Conservation (phyloP, 2,329 filamentous ascomycete genomes). For the Sporothrix luriei region DNA sequence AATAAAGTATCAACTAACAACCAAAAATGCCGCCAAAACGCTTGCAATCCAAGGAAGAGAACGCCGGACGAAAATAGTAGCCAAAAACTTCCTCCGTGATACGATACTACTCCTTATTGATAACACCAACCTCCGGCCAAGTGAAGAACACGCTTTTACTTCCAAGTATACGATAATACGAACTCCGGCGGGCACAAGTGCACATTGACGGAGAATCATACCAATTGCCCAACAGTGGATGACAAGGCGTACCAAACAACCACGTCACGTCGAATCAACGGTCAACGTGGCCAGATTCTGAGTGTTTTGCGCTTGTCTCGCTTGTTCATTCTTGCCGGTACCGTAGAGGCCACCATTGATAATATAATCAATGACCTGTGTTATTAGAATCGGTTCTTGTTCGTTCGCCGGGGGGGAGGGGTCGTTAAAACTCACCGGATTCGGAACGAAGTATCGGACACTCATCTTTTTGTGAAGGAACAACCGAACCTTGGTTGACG, state of each 20-base stretch:
- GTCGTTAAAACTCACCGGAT: constrained; percentile 29
- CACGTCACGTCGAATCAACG: not conserved
- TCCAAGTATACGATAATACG: too few relatives aligned
- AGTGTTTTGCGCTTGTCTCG: constrained; percentile 18
- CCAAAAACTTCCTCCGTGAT: not conserved
- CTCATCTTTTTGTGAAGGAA: constrained; percentile 80
- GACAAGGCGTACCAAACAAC: not conserved
- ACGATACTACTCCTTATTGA: not conserved
- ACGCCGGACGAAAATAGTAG: not conserved
- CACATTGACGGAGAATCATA: not conserved
- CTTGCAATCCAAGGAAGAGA: not conserved
- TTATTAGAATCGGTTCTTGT: not conserved
- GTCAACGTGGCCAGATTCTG: not conserved
- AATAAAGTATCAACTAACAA: not conserved
- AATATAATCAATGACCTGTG: constrained; percentile 35
- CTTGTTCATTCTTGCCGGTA: constrained; percentile 31
- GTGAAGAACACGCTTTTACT: constrained; percentile 14
- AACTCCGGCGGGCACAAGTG: too few relatives aligned
- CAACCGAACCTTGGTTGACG: constrained; percentile 76
- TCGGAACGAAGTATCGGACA: constrained; percentile 64
- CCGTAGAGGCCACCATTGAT: constrained; percentile 33
- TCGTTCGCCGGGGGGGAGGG: not conserved
- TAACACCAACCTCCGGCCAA: constrained; percentile 13
- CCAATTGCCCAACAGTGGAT: too few relatives aligned
- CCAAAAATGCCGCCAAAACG: not conserved